Evolutionary conservation across 805 yeast genomes (phyloP).

Genomic region (Metschnikowia drakensbergensis): DNA sequence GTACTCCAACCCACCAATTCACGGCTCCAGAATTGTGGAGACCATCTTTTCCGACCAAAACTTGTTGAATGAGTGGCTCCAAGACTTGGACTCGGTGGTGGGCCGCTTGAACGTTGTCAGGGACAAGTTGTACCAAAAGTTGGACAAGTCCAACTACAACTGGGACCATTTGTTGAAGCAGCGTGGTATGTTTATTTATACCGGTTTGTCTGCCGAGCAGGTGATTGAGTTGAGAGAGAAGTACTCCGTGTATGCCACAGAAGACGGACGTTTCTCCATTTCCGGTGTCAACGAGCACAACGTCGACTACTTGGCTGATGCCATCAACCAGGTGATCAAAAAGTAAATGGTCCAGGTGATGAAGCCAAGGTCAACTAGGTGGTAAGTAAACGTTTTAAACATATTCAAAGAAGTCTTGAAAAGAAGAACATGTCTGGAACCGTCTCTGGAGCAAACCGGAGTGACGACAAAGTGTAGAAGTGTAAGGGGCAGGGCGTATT

Average conservation of each 20-base stretch:
- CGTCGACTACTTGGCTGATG: conserved; percentile 68
- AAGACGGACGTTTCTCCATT: conserved; percentile 87
- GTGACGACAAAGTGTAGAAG: no score
- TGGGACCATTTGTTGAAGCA: conserved; percentile 89
- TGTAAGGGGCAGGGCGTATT: no score
- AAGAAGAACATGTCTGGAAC: no score
- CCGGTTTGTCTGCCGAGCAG: conserved; percentile 72
- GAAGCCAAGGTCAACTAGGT: no score
- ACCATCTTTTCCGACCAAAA: conserved; percentile 59
- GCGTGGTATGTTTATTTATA: conserved; percentile 95
- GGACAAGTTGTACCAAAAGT: conserved; percentile 53
- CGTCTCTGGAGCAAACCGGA: no score
- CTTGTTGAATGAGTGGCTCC: conserved; percentile 70
- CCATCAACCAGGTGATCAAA: conserved; percentile 50
- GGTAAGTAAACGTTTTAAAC: no score
- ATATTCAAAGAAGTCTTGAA: no score
- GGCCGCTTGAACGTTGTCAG: conserved; percentile 76
- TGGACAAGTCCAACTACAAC: conserved; percentile 58
- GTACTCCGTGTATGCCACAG: conserved; percentile 77
- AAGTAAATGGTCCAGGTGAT: conserved; percentile 11
- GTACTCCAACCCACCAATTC: conserved; percentile 91
- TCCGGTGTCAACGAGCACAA: conserved; percentile 82
- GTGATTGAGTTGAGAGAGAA: conserved; percentile 66
- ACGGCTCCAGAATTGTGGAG: conserved; percentile 88
- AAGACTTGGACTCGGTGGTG: conserved; percentile 75